A percentile compares a stretch with the other conserved stretches of the same genome.
Evolutionary conservation across 2,329 filamentous ascomycete species (phyloP).

Genomic region (Cordyceps cateniannulata): DNA sequence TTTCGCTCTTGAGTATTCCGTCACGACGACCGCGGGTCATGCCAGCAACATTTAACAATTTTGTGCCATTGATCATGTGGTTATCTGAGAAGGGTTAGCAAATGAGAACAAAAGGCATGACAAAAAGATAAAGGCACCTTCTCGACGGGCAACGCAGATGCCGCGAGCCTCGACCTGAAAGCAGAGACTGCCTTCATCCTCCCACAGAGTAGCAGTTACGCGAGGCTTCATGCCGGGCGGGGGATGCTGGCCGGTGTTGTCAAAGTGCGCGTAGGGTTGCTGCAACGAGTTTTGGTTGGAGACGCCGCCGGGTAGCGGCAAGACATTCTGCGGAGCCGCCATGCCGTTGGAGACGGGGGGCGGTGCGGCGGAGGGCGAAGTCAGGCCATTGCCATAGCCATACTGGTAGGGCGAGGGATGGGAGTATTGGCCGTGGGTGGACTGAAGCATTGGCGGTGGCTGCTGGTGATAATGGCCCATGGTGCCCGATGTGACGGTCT

Average conservation of each 20-base stretch:
- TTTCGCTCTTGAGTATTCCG: conserved; percentile 96
- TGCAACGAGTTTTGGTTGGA: conserved; percentile 42
- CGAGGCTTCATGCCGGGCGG: conserved; percentile 93
- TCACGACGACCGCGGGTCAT: conserved; percentile 96
- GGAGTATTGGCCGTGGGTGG: conserved; percentile 63
- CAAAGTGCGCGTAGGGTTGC: conserved; percentile 56
- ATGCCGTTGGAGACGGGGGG: conserved; percentile 66
- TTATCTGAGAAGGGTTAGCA: conserved; percentile 52
- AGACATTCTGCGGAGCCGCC: conserved; percentile 53
- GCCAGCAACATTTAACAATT: conserved; percentile 90
- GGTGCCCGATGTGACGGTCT: conserved; percentile 67
- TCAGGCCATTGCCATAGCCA: conserved; percentile 67
- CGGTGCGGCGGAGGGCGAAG: conserved; percentile 67
- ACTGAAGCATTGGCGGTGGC: conserved; percentile 69
- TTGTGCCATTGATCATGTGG: conserved; percentile 99
- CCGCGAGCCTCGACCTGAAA: conserved; percentile 96
- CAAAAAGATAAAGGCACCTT: conserved; percentile 54
- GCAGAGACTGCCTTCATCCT: conserved; percentile 94
- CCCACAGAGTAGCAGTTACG: conserved; percentile 95
- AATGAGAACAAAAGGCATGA: conserved; percentile 1
- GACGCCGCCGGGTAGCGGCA: conserved; percentile 59
- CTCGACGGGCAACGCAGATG: conserved; percentile 88
- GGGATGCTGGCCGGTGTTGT: conserved; percentile 86
- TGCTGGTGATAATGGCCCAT: conserved; percentile 75
- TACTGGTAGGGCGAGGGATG: conserved; percentile 62